A percentile compares a stretch with the other conserved stretches of the same genome.
Conservation (phyloP, 23 red algal species). For the Chondrus crispus region DNA sequence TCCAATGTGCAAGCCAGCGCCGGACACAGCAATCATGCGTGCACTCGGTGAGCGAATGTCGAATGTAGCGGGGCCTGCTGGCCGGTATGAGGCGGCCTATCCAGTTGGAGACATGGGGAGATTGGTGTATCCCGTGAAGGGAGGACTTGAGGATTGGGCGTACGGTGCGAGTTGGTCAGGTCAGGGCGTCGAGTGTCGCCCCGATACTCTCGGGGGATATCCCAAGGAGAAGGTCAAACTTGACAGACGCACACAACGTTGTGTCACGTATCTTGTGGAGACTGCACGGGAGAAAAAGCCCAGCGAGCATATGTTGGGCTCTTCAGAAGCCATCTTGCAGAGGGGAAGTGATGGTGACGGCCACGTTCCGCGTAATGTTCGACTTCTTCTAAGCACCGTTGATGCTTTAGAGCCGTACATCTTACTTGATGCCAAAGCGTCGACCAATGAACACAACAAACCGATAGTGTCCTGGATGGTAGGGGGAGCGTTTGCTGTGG, state of each 20-base stretch:
- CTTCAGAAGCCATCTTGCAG: conserved; percentile 3
- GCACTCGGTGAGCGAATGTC: conserved; percentile 56
- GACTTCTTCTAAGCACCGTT: conserved; percentile 59
- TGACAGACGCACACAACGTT: conserved; percentile 36
- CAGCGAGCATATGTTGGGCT: conserved; percentile 65
- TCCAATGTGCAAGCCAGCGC: conserved; percentile 53
- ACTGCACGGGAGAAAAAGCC: conserved; percentile 79
- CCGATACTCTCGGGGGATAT: conserved; percentile 62
- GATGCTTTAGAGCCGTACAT: conserved; percentile 86
- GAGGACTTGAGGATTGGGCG: conserved; percentile 98
- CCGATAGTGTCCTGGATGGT: conserved; percentile 45
- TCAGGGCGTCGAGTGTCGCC: conserved; percentile 48
- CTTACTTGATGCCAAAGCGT: not conserved
- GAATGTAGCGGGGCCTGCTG: conserved; percentile 55
- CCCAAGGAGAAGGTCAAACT: conserved; percentile 19
- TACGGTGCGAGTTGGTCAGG: conserved; percentile 86
- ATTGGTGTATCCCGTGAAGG: conserved; percentile 88
- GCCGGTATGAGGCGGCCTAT: conserved; percentile 53
- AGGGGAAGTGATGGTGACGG: conserved; percentile 64
- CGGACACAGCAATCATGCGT: conserved; percentile 71
- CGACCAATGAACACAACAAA: not conserved
- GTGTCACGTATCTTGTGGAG: conserved; percentile 87
- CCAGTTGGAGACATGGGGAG: conserved; percentile 89
- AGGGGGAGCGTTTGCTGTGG: conserved; percentile 60
- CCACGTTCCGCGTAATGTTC: conserved; percentile 93